Conservation (phyloP, 2,329 filamentous ascomycete genomes). For the Cordyceps javanica region DNA sequence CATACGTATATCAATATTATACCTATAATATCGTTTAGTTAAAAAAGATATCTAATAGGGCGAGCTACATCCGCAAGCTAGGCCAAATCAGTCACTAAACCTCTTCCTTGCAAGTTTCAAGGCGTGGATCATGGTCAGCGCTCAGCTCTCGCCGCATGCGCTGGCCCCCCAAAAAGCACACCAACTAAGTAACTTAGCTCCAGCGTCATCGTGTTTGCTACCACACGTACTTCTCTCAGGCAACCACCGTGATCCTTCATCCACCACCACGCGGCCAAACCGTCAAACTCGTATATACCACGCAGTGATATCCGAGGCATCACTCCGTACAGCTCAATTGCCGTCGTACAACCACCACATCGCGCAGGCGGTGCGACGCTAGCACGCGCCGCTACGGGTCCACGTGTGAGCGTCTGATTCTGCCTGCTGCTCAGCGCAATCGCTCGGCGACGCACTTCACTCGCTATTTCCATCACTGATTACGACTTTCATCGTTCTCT, state of each 20-base stretch:
- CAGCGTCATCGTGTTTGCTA: conserved; percentile 1
- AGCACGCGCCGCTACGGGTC: not conserved
- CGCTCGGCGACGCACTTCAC: not conserved
- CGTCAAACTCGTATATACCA: not conserved
- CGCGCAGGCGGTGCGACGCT: conserved; percentile 6
- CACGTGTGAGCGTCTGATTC: conserved; percentile 10
- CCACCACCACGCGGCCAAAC: not conserved
- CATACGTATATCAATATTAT: too few species aligned
- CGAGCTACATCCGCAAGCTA: too few species aligned
- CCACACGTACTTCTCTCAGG: not conserved
- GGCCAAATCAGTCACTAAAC: too few species aligned
- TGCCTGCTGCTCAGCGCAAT: conserved; percentile 11
- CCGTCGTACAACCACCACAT: not conserved
- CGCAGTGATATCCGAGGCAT: too few species aligned
- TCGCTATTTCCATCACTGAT: not conserved
- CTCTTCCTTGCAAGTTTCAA: too few species aligned
- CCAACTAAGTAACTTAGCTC: too few species aligned
- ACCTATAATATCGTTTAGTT: too few species aligned
- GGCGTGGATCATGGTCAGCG: too few species aligned
- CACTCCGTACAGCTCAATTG: conserved; percentile 3
- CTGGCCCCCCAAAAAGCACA: too few species aligned
- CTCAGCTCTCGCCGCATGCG: too few species aligned
- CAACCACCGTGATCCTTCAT: not conserved
- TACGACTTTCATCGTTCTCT: not conserved
- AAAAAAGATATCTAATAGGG: too few species aligned